Conservation (phyloP, 129 eudicot genomes). For the Kitagawia praeruptora region DNA sequence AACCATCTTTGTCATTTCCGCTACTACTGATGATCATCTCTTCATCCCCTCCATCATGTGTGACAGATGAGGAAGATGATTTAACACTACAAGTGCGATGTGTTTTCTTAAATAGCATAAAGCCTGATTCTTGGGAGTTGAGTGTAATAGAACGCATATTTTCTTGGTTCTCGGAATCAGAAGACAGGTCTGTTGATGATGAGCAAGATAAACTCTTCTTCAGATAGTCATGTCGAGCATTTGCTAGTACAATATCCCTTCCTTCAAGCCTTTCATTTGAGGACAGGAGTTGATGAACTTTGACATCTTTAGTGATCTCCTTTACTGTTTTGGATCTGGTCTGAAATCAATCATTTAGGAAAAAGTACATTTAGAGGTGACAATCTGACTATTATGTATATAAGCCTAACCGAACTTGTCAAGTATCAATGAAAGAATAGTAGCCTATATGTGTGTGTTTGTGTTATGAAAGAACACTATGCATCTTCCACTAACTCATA, state of each 20-base stretch:
- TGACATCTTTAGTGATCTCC: constrained; percentile 21
- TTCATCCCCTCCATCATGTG: constrained; percentile 22
- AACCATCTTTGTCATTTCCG: constrained; percentile 9
- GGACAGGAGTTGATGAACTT: constrained; percentile 10
- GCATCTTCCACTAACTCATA: background rate
- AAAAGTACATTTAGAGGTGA: background rate
- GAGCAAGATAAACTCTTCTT: constrained; percentile 29
- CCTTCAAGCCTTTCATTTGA: constrained; percentile 5
- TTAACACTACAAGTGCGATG: constrained; percentile 16
- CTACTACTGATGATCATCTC: constrained; percentile 7
- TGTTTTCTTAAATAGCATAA: constrained; percentile 26
- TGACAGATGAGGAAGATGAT: constrained; percentile 19
- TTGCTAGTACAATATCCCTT: constrained; percentile 22
- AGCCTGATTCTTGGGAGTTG: constrained; percentile 20
- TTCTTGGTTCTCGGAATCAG: constrained; percentile 29
- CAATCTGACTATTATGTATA: background rate
- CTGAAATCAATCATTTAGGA: constrained; percentile 35
- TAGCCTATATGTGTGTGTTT: background rate
- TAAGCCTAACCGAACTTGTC: background rate
- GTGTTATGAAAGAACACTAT: background rate
- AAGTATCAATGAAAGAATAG: background rate
- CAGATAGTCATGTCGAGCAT: constrained; percentile 15
- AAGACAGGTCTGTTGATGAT: constrained; percentile 46
- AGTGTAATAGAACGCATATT: constrained; percentile 24
- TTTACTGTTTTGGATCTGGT: constrained; percentile 27